Base-by-base conservation (phyloP, 371 early-diverging fungal species). In the Mortierella sp. region DNA sequence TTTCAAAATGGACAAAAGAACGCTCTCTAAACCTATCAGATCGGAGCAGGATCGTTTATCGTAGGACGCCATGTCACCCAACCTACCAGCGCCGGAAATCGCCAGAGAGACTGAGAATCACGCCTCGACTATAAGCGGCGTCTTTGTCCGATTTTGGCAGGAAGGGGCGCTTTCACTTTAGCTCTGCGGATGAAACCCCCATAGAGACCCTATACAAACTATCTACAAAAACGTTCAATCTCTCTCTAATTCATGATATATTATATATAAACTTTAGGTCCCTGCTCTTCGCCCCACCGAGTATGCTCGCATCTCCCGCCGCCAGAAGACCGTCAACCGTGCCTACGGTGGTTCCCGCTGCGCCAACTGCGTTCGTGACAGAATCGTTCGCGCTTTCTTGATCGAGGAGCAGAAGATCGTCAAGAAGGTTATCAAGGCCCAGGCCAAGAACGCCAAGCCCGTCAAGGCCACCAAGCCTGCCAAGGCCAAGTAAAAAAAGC, bases 391-490 rank as follows among this genome's bases (percentile, higher is more conserved):
- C 83, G 97, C 98, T 83, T 98, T 98, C 95, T 92, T 98, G 85
- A 95, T 98, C 75, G 99, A 98, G 91, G 99, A 98, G 91, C 98
- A 98, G 91, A 98, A 98, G 96, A 97, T 98, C 40, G 73, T 70
- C 76, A 75, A 70, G 70, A 75, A 70, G 70, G 76, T 76, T 70
- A 76, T 76, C 71, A 76, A 76, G 76, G 76, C 76, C 35, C 76
- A 71, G 64, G 65, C 65, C 61, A 58, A 64, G 64, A 58, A 51
- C 72, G 76, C 76, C 71, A 75, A 75, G 76, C 62, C 70, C 67
- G 70, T 47, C 72, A 76, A 70, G 70, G 62, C 73, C 58, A 1
- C 32, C 57, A 75, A 76, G 71, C 24, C 75, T 65, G 68, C 62
- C 64, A 62, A 45, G 63, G 45, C 30, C 47, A 51, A 54, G 54